These are phyloP conservation scores for Tricholomella constricta DNA, from an alignment of 768 basidiomycete species.

Conservation along the genomic window DNA sequence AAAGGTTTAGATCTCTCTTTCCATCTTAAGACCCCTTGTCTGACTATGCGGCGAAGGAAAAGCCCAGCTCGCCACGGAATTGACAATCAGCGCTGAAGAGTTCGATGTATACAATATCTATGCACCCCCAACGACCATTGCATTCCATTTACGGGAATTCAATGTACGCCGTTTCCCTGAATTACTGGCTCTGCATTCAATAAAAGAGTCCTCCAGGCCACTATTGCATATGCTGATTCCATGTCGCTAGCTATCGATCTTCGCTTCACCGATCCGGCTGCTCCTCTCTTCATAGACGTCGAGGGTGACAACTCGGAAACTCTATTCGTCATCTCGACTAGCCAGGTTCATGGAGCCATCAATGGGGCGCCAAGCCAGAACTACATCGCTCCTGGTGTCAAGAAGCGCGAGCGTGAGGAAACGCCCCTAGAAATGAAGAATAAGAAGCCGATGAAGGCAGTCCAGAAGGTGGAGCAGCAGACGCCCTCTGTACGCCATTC, in stretches of 20 bases:
- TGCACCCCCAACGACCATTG: conserved; percentile 63
- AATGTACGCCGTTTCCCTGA: conserved; percentile 47
- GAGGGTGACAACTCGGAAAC: conserved; percentile 66
- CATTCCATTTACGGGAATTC: conserved; percentile 84
- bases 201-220: conserved; percentile 54
- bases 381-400: conserved; percentile 25
- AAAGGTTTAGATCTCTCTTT: conserved; percentile 46
- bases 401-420: conserved; percentile 49
- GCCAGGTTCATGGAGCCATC: conserved; percentile 49
- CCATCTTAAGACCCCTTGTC: neutral
- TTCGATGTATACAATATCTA: conserved; percentile 77
- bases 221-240: conserved; percentile 77
- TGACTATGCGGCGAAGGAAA: conserved; percentile 40
- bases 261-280: conserved; percentile 73
- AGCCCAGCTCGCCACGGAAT: conserved; percentile 71
- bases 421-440: conserved; percentile 41
- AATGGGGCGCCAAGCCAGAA: conserved; percentile 26
- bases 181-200: neutral
- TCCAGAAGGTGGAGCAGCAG: conserved; percentile 31
- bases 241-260: conserved; percentile 65
- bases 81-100: conserved; percentile 75
- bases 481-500: conserved; percentile 9
- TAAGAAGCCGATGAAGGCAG: conserved; percentile 58
- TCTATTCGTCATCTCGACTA: conserved; percentile 81
- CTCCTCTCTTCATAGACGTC: conserved; percentile 77